phyloP scores from a whole-genome alignment of 164 flowering plant genomes.

The Vitis rupestris region DNA sequence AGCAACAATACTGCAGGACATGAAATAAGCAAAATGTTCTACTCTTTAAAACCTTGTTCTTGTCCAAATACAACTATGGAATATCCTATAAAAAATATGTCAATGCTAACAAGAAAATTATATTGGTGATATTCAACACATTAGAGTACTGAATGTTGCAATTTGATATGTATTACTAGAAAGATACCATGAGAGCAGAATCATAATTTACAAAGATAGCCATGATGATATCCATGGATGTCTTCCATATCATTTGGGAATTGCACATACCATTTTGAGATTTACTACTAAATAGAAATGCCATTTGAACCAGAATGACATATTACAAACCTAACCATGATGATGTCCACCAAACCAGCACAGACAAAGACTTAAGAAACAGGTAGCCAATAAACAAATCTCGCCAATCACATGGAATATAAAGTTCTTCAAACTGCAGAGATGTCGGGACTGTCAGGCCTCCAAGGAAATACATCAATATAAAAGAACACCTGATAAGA shows the following conservation, averaged over 20 bases:
- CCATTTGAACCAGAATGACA: conserved; percentile 14
- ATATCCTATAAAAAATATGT: background rate
- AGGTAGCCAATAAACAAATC: conserved; percentile 19
- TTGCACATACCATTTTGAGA: conserved; percentile 11
- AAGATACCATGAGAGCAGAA: background rate
- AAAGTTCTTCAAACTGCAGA: conserved; percentile 19
- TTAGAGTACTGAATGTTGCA: background rate
- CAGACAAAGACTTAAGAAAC: conserved; percentile 21
- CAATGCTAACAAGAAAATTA: background rate
- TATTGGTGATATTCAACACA: background rate
- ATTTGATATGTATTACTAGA: background rate
- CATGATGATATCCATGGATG: background rate
- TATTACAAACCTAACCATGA: conserved; percentile 17
- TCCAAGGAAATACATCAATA: conserved; percentile 8
- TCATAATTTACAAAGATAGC: conserved; percentile 9
- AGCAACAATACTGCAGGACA: too few species aligned
- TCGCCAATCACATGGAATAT: conserved; percentile 19
- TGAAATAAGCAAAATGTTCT: too few species aligned
- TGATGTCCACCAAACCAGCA: conserved; percentile 27
- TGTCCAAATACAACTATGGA: background rate
- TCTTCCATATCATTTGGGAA: background rate
- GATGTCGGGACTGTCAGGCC: conserved; percentile 11
- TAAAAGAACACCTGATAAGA: conserved; percentile 14
- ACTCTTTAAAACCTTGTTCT: too few species aligned
- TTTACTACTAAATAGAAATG: conserved; percentile 9